Percentiles rank a stretch among this genome's conserved stretches.
Conservation (phyloP, 1,284 basidiomycete species). For the Ustilago cynodontis region DNA sequence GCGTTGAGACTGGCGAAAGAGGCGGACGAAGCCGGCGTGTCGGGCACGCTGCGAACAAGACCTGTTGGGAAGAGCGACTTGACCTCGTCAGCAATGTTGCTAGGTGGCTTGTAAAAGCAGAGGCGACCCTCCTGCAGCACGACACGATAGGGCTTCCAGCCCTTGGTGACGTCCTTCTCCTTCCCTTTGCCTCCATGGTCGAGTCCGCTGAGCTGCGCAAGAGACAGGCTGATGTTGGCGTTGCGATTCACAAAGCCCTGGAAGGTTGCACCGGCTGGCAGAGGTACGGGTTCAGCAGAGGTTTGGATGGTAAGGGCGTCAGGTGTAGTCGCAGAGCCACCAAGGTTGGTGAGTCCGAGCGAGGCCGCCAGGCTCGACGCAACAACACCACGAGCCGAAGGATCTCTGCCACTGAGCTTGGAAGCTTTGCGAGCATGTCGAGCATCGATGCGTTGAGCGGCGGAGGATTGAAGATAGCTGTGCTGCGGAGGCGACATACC, state of each 20-base stretch:
- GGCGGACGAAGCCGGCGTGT: conserved; percentile 22
- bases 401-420: conserved; percentile 46
- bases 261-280: conserved; percentile 51
- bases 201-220: conserved; percentile 53
- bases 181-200: conserved; percentile 41
- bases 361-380: conserved; percentile 35
- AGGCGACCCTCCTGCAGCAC: conserved; percentile 61
- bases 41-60: conserved; percentile 31
- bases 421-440: conserved; percentile 52
- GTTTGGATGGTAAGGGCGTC: conserved; percentile 16
- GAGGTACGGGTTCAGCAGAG: conserved; percentile 27
- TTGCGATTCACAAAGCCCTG: conserved; percentile 65
- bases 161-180: conserved; percentile 65
- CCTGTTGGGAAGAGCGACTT: conserved; percentile 56
- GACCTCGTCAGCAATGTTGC: conserved; percentile 62
- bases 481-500: conserved; percentile 43
- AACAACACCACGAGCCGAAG: conserved; percentile 25
- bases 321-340: conserved; percentile 9
- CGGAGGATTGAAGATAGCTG: conserved; percentile 24
- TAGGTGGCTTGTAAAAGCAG: conserved; percentile 66
- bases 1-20: conserved; percentile 36
- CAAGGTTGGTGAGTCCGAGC: conserved; percentile 35
- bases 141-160: conserved; percentile 69
- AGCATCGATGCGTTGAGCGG: conserved; percentile 12
- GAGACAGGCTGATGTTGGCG: conserved; percentile 57